These are phyloP conservation scores for Spathaspora passalidarum DNA, from an alignment of 805 yeast genomes.

Conservation along the genomic window DNA sequence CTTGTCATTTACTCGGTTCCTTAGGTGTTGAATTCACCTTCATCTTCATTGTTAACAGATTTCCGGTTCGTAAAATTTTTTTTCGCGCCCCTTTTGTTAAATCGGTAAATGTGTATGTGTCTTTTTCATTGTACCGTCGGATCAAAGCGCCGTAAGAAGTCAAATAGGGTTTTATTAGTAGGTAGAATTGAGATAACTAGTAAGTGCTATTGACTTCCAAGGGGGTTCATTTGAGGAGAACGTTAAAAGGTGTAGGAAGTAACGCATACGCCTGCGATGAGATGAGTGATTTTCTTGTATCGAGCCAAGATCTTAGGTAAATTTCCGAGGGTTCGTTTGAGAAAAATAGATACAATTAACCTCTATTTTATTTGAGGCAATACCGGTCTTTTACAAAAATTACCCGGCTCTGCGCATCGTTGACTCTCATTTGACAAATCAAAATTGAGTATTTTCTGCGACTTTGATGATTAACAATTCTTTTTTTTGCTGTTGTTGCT, in stretches of 20 bases:
- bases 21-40: not conserved
- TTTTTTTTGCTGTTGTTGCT: slow-evolving; percentile 1
- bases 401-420: not conserved
- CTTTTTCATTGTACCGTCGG: not conserved
- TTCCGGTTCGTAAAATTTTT: slow-evolving; percentile 1
- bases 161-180: not conserved
- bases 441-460: slow-evolving; percentile 2
- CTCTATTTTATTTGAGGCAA: not conserved
- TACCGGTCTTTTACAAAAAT: not conserved
- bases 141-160: not conserved
- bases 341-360: too few relatives aligned
- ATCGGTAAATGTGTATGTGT: not conserved
- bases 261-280: too few relatives aligned
- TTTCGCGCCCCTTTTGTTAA: not conserved
- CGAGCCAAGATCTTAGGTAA: not conserved
- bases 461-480: not conserved
- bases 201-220: too few relatives aligned
- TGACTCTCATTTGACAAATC: slow-evolving; percentile 2
- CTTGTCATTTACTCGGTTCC: not conserved
- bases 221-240: too few relatives aligned
- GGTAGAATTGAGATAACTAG: not conserved
- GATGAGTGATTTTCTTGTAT: not conserved
- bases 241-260: too few relatives aligned
- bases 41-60: not conserved
- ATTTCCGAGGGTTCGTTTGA: not conserved